These are phyloP conservation scores for Tetrapisispora taiwanensis DNA, from an alignment of 805 yeast species.

Conservation along the genomic window DNA sequence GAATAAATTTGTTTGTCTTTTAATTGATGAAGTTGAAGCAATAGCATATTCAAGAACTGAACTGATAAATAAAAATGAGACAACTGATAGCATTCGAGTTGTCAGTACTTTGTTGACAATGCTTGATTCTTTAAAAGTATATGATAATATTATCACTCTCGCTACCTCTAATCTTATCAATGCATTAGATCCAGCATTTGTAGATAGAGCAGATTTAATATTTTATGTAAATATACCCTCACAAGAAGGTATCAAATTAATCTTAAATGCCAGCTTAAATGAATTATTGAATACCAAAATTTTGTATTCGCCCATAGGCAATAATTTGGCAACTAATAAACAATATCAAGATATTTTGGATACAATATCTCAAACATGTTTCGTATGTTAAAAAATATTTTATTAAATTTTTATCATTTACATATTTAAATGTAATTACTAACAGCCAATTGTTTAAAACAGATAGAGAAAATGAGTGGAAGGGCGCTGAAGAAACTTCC, in stretches of 20 bases:
- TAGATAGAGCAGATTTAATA: conserved; percentile 34
- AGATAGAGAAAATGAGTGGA: conserved; percentile 23
- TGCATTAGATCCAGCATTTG: conserved; percentile 35
- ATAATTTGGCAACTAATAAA: conserved; percentile 1
- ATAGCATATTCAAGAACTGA: conserved; percentile 34
- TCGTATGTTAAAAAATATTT: conserved; percentile 16
- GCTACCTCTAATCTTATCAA: conserved; percentile 35
- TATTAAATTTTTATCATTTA: not conserved
- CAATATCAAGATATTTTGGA: conserved; percentile 9
- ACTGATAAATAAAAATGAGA: conserved; percentile 30
- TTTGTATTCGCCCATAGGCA: conserved; percentile 4
- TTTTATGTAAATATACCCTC: conserved; percentile 31
- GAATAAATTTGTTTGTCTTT: conserved; percentile 25
- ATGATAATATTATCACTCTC: conserved; percentile 29
- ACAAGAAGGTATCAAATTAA: conserved; percentile 21
- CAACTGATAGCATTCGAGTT: conserved; percentile 35
- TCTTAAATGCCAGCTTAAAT: conserved; percentile 24
- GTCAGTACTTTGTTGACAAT: conserved; percentile 37
- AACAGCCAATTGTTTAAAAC: conserved; percentile 1
- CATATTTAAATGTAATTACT: conserved; percentile 3
- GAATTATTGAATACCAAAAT: conserved; percentile 16
- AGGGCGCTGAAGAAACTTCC: conserved; percentile 24
- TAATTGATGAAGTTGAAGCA: conserved; percentile 41
- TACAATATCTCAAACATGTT: conserved; percentile 15
- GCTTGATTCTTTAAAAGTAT: conserved; percentile 31